These are phyloP conservation scores for Mycothermus thermophilus DNA, from an alignment of 495 filamentous ascomycete genomes.

Conservation along the genomic window DNA sequence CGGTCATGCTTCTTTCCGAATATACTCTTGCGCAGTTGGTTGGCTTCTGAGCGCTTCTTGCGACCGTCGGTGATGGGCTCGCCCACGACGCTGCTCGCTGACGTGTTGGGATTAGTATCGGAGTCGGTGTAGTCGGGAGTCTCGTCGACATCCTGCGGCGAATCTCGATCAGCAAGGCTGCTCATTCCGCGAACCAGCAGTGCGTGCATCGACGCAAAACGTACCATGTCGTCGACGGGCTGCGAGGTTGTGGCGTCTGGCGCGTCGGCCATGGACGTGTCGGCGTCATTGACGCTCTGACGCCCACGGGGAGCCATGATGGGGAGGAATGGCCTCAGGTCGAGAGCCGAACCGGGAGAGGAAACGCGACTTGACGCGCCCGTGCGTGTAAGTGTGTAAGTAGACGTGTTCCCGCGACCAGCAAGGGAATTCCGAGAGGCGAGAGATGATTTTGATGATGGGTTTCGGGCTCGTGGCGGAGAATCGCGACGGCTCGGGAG, in stretches of 20 bases:
- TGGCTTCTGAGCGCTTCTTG: constrained; percentile 69
- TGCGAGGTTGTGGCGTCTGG: constrained; percentile 36
- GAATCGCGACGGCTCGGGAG: constrained; percentile 5
- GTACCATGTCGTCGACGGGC: constrained; percentile 34
- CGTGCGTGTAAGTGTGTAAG: constrained; percentile 1
- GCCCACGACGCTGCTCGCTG: constrained; percentile 73
- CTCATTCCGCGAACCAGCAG: neutral
- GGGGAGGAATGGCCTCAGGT: constrained; percentile 2
- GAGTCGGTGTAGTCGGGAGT: constrained; percentile 82
- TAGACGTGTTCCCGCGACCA: neutral
- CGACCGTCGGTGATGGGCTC: constrained; percentile 63
- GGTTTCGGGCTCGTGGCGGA: constrained; percentile 10
- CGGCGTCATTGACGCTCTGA: constrained; percentile 34
- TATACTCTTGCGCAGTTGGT: constrained; percentile 73
- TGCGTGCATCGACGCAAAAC: too few relatives aligned
- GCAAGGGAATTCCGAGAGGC: neutral
- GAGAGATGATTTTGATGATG: constrained; percentile 11
- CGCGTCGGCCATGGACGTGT: constrained; percentile 48
- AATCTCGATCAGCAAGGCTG: neutral
- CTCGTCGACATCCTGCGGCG: constrained; percentile 55
- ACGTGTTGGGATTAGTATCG: constrained; percentile 85
- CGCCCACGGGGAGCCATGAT: constrained; percentile 48
- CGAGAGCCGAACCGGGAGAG: constrained; percentile 19
- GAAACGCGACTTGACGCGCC: constrained; percentile 29
- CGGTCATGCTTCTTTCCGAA: constrained; percentile 89